Conservation (phyloP, 371 early-diverging fungal genomes). For the Syncephalastrum sp. region DNA sequence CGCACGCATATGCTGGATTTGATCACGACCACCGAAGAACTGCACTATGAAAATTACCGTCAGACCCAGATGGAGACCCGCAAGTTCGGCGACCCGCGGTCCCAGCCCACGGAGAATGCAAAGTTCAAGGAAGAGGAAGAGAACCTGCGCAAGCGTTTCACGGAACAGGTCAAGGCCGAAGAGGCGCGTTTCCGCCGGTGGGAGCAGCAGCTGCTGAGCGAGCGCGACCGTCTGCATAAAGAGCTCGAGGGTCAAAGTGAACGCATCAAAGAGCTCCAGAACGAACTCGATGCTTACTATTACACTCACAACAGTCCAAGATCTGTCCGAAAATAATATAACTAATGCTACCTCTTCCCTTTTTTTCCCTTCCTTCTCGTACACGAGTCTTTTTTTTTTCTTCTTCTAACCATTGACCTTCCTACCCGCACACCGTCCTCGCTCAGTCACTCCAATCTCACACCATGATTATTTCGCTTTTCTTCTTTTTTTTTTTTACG, state of each 20-base stretch:
- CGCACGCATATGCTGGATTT: constrained; percentile 95
- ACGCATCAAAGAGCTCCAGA: constrained; percentile 85
- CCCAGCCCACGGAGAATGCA: constrained; percentile 61
- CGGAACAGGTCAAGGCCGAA: constrained; percentile 92
- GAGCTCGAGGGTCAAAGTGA: constrained; percentile 93
- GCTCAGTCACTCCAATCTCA: too few species aligned
- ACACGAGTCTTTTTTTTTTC: too few species aligned
- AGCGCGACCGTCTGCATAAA: constrained; percentile 94
- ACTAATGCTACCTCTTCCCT: background rate
- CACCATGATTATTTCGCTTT: too few species aligned
- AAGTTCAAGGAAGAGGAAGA: constrained; percentile 97
- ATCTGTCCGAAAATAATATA: constrained; percentile 30
- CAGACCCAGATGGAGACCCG: constrained; percentile 81
- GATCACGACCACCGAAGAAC: constrained; percentile 86
- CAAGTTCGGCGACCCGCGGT: constrained; percentile 78
- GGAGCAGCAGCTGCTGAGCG: constrained; percentile 89
- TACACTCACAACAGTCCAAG: constrained; percentile 34
- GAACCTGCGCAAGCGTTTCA: constrained; percentile 83
- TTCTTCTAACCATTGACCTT: too few species aligned
- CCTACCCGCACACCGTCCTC: too few species aligned
- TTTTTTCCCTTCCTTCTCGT: background rate
- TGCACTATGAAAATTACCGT: constrained; percentile 92
- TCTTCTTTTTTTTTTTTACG: too few species aligned
- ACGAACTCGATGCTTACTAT: constrained; percentile 67
- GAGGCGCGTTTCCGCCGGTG: constrained; percentile 93